A percentile compares a stretch with the other conserved stretches of the same genome.
Conservation (phyloP, 2,329 filamentous ascomycete species). For the Albophoma yamanashiensis region DNA sequence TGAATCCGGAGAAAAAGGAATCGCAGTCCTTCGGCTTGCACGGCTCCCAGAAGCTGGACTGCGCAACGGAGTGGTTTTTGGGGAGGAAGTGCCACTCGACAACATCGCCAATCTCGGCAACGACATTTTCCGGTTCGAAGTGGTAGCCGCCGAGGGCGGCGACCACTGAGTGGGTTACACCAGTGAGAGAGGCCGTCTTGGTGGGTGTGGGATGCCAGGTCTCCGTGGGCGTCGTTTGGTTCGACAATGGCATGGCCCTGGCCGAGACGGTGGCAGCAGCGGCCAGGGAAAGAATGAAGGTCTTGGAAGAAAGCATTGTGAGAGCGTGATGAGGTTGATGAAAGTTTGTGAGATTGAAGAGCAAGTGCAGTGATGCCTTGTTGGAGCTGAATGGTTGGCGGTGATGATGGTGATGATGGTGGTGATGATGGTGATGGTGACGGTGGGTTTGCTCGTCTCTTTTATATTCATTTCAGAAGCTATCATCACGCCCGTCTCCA, state of each 20-base stretch:
- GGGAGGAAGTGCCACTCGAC: constrained; percentile 46
- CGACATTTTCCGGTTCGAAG: constrained; percentile 40
- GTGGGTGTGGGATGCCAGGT: constrained; percentile 8
- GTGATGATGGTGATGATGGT: not conserved
- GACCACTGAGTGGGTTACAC: constrained; percentile 34
- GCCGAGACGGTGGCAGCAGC: constrained; percentile 17
- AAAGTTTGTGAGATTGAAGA: not conserved
- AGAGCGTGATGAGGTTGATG: not conserved
- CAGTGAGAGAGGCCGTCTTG: constrained; percentile 21
- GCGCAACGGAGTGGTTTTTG: constrained; percentile 36
- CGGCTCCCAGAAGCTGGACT: constrained; percentile 30
- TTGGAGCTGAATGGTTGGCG: not conserved
- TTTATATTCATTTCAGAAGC: not conserved
- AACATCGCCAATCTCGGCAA: constrained; percentile 35
- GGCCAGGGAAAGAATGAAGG: not conserved
- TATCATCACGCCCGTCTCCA: not conserved
- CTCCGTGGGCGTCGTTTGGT: constrained; percentile 13
- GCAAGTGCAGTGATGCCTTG: not conserved
- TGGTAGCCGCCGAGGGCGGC: constrained; percentile 32
- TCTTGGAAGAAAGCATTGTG: not conserved
- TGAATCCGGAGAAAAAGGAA: constrained; percentile 36
- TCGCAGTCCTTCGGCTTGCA: constrained; percentile 26
- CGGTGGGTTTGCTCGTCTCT: not conserved
- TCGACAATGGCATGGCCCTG: too few relatives aligned
- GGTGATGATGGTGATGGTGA: not conserved